A percentile compares a stretch with the other conserved stretches of the same genome.
Evolutionary conservation across 2,329 filamentous ascomycete species (phyloP).

Genomic region (Fusarium sororula): DNA sequence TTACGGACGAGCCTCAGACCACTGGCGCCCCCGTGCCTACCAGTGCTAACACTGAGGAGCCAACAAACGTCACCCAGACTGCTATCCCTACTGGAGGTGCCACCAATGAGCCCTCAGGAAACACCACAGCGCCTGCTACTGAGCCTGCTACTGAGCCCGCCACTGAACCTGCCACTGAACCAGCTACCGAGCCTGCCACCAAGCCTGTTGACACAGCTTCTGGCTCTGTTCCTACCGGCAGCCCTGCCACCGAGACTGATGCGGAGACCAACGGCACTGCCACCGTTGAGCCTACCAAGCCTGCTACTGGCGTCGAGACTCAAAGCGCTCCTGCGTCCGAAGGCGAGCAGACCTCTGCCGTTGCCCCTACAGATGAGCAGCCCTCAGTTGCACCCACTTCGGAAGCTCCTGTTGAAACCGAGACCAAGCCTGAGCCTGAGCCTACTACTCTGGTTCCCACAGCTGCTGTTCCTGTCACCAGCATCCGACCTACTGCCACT

Average conservation of each 20-base stretch:
- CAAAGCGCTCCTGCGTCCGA: conserved; percentile 7
- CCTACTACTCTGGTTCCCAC: conserved; percentile 35
- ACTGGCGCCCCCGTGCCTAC: conserved; percentile 9
- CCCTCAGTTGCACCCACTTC: conserved; percentile 24
- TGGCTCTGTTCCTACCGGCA: background rate
- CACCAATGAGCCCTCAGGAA: conserved; percentile 1
- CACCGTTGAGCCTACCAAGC: conserved; percentile 15
- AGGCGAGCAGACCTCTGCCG: conserved; percentile 7
- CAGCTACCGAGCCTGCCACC: conserved; percentile 10
- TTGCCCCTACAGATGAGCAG: conserved; percentile 6
- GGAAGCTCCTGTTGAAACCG: conserved; percentile 14
- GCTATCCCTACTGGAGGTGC: conserved; percentile 8
- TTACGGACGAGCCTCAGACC: conserved; percentile 15
- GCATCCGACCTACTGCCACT: conserved; percentile 54
- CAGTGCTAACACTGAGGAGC: background rate
- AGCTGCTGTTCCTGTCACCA: conserved; percentile 47
- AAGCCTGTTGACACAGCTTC: conserved; percentile 11
- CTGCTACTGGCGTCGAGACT: conserved; percentile 4
- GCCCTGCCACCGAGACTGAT: conserved; percentile 20
- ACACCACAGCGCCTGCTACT: conserved; percentile 21
- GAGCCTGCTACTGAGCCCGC: conserved; percentile 16
- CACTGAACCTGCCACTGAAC: conserved; percentile 7
- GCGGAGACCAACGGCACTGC: conserved; percentile 25
- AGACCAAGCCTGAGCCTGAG: conserved; percentile 12
- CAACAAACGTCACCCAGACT: conserved; percentile 3